Conservation (phyloP, 306 rosid genomes). For the Rosa rugosa region DNA sequence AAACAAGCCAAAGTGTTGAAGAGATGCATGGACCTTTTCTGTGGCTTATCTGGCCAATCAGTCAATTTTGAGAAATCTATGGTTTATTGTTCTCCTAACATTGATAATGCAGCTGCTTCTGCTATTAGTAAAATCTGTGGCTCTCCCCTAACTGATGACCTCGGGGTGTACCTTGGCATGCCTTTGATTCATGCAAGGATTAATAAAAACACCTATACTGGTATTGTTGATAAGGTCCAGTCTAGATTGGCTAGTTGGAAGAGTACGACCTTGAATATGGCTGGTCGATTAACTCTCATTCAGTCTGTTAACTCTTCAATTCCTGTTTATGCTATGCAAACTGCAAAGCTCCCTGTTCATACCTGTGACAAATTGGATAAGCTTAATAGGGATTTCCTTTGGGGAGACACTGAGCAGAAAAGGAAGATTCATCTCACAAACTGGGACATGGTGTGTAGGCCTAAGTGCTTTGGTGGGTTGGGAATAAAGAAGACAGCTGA, state of each 20-base stretch:
- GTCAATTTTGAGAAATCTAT: not conserved
- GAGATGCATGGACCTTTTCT: not conserved
- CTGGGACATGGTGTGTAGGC: not conserved
- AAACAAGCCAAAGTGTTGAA: not conserved
- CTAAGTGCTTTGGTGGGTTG: not conserved
- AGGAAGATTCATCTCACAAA: not conserved
- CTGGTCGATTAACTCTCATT: not conserved
- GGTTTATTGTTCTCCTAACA: not conserved
- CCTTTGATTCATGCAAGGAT: not conserved
- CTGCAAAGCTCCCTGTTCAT: not conserved
- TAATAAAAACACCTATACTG: not conserved
- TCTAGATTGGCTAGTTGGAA: not conserved
- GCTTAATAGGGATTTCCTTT: not conserved
- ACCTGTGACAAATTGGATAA: not conserved
- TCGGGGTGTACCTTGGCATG: not conserved
- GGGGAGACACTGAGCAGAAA: not conserved
- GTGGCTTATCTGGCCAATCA: not conserved
- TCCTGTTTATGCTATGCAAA: not conserved
- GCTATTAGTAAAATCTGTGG: not conserved
- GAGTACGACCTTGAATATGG: not conserved
- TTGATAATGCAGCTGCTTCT: fast-evolving
- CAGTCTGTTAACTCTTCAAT: not conserved
- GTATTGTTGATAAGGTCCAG: not conserved
- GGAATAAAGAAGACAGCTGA: not conserved
- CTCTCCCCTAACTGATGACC: not conserved